Evolutionary conservation across 768 basidiomycete genomes (phyloP).

Genomic region (Boletus speciosus): DNA sequence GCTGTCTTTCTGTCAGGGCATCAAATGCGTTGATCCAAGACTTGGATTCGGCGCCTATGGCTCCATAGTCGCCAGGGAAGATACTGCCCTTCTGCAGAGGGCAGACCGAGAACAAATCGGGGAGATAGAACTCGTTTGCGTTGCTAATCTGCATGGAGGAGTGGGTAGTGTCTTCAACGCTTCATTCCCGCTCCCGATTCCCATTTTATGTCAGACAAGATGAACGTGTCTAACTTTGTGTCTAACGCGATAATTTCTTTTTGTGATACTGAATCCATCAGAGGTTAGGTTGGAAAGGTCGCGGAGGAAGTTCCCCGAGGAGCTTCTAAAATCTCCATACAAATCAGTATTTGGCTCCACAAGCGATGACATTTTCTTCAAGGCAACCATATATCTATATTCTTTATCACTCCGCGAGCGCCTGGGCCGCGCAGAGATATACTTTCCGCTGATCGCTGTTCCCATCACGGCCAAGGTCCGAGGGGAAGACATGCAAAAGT

Average conservation of each 20-base stretch:
- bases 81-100: conserved; percentile 43
- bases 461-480: background rate
- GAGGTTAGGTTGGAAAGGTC: conserved; percentile 1
- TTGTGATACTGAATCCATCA: background rate
- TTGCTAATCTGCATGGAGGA: background rate
- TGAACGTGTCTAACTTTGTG: conserved; percentile 5
- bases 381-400: background rate
- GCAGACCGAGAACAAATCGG: conserved; percentile 51
- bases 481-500: conserved; percentile 1
- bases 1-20: conserved; percentile 57
- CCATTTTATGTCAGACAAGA: conserved; percentile 7
- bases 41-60: conserved; percentile 54
- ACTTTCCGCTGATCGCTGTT: conserved; percentile 53
- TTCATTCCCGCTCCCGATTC: background rate
- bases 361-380: background rate
- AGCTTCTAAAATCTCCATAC: background rate
- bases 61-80: conserved; percentile 52
- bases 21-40: conserved; percentile 61
- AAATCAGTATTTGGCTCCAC: background rate
- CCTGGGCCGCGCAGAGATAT: conserved; percentile 83
- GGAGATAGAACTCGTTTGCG: conserved; percentile 45
- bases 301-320: conserved; percentile 5
- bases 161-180: background rate
- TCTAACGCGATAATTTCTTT: background rate
- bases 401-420: conserved; percentile 34